A percentile compares a stretch with the other conserved stretches of the same genome.
Evolutionary conservation across 768 basidiomycete species (phyloP).

Genomic region (Amanita pallidorosea): DNA sequence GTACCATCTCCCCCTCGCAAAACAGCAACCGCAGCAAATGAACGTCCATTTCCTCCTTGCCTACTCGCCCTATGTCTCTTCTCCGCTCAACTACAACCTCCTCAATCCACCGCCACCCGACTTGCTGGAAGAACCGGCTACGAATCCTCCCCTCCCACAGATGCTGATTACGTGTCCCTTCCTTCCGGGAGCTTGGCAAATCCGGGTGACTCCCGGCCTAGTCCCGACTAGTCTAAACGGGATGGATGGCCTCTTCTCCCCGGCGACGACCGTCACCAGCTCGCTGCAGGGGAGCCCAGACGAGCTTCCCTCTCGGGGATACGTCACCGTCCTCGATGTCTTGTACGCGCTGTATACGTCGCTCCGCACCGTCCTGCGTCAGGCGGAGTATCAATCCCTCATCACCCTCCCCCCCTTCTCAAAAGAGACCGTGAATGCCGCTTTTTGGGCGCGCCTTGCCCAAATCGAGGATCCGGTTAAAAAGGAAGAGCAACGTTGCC

Average conservation of each 20-base stretch:
- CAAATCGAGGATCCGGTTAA: constrained; percentile 20
- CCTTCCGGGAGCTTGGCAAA: constrained; percentile 18
- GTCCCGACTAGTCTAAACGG: not conserved
- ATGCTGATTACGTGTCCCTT: constrained; percentile 23
- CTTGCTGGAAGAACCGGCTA: constrained; percentile 31
- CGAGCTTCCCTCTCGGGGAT: constrained; percentile 1
- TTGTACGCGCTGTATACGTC: constrained; percentile 32
- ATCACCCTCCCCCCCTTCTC: constrained; percentile 18
- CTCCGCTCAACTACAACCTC: constrained; percentile 28
- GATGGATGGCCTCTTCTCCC: not conserved
- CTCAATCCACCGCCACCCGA: constrained; percentile 12
- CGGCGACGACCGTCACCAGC: not conserved
- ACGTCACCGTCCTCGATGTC: constrained; percentile 39
- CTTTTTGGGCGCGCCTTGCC: constrained; percentile 33
- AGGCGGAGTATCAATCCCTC: constrained; percentile 28
- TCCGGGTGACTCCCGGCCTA: constrained; percentile 21
- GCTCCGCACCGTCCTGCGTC: constrained; percentile 35
- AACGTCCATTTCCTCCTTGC: constrained; percentile 34
- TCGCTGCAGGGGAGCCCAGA: constrained; percentile 12
- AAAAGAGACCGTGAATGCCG: constrained; percentile 20
- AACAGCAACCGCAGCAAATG: constrained; percentile 10
- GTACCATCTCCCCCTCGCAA: not conserved
- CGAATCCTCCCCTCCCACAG: constrained; percentile 25
- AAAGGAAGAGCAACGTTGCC: constrained; percentile 24
- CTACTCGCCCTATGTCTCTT: constrained; percentile 20